These are phyloP conservation scores for Agastache rugosa DNA, from an alignment of 257 asterid species.

Conservation along the genomic window DNA sequence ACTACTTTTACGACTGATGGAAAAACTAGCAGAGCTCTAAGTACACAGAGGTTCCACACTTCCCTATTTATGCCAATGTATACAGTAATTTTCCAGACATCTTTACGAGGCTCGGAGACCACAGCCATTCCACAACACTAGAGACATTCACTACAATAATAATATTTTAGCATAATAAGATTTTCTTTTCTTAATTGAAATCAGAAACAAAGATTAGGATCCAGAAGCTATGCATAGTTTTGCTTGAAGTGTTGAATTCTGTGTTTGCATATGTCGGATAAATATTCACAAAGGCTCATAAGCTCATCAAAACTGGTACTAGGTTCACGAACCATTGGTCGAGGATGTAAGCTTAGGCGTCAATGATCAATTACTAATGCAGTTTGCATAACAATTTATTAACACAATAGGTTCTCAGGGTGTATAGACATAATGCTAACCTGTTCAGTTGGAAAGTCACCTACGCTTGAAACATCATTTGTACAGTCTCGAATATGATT, in stretches of 20 bases:
- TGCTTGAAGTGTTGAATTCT: not conserved
- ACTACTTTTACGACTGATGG: not conserved
- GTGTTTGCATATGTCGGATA: not conserved
- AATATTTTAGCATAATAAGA: not conserved
- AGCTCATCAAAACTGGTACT: not conserved
- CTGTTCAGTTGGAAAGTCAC: conserved; percentile 33
- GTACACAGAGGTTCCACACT: not conserved
- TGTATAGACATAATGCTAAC: conserved; percentile 37
- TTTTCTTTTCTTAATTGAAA: not conserved
- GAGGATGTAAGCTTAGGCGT: not conserved
- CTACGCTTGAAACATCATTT: conserved; percentile 9
- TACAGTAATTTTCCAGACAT: not conserved
- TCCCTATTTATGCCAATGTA: not conserved
- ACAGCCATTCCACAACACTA: not conserved
- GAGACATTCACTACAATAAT: not conserved
- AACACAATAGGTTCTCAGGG: not conserved
- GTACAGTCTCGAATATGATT: conserved; percentile 32
- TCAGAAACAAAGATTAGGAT: too few relatives aligned
- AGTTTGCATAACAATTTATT: conserved; percentile 9
- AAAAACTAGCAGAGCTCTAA: not conserved
- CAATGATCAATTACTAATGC: conserved; percentile 12
- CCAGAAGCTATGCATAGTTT: too few relatives aligned
- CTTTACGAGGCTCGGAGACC: not conserved
- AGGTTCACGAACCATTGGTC: conserved; percentile 8
- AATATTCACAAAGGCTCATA: not conserved